Evolutionary conservation across 306 rosid species (phyloP).

Genomic region (Quercus wislizeni): DNA sequence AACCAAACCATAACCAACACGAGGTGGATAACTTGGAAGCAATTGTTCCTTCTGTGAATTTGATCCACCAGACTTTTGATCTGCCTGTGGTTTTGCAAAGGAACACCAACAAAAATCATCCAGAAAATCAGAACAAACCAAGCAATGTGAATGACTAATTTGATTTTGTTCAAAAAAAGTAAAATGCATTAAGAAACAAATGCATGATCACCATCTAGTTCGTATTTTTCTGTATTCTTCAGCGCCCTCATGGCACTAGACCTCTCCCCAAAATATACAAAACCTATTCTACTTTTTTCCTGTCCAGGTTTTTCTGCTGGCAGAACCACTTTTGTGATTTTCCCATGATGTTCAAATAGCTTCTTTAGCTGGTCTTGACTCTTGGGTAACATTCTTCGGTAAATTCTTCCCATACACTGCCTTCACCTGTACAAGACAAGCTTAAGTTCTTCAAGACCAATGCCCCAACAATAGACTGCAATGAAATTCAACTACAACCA

Average conservation of each 20-base stretch:
- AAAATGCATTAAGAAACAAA: not conserved
- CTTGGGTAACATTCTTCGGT: constrained; percentile 68
- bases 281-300: constrained; percentile 87
- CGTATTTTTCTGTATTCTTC: constrained; percentile 84
- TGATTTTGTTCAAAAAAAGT: not conserved
- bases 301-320: constrained; percentile 92
- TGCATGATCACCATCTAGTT: constrained; percentile 60
- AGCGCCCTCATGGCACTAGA: constrained; percentile 94
- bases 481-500: not conserved
- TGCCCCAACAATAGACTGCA: constrained; percentile 4
- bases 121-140: constrained; percentile 11
- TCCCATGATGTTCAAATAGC: constrained; percentile 93
- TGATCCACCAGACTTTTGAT: constrained; percentile 71
- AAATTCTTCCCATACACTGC: constrained; percentile 90
- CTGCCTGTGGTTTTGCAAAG: constrained; percentile 95
- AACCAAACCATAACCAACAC: constrained; percentile 60
- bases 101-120: constrained; percentile 50
- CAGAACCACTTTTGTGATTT: constrained; percentile 91
- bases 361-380: constrained; percentile 75
- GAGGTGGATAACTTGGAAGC: constrained; percentile 85
- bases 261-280: constrained; percentile 93
- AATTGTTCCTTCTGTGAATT: constrained; percentile 62
- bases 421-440: constrained; percentile 60
- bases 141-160: constrained; percentile 19
- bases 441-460: constrained; percentile 14